These are phyloP conservation scores for Usnea hakonensis DNA, from an alignment of 495 filamentous ascomycete species.

Conservation along the genomic window DNA sequence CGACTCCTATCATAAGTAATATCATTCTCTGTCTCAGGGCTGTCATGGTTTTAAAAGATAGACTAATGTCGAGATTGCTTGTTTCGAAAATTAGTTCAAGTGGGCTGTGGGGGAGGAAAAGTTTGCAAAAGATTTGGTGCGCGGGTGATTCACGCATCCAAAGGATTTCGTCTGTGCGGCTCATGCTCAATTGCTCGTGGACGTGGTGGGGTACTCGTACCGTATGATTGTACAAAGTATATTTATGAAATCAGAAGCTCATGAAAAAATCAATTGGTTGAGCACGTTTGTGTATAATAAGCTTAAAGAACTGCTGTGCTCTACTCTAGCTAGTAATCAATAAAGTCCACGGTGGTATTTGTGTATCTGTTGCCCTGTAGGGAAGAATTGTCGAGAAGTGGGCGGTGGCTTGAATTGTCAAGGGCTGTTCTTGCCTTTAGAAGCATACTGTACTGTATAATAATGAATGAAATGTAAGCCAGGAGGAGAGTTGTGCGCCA, in stretches of 20 bases:
- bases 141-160: slow-evolving; percentile 4
- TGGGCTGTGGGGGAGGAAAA: not conserved
- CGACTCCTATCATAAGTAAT: no score
- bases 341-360: no score
- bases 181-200: no score
- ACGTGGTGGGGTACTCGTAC: slow-evolving; percentile 2
- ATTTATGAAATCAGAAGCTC: no score
- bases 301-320: no score
- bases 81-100: slow-evolving; percentile 6
- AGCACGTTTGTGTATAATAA: no score
- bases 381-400: no score
- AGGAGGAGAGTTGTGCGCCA: slow-evolving; percentile 10
- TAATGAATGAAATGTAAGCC: slow-evolving; percentile 2
- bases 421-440: not conserved
- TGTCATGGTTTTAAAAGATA: not conserved
- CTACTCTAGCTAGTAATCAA: no score
- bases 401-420: not conserved
- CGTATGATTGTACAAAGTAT: no score
- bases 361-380: no score
- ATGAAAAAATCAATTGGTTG: no score
- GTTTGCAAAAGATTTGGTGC: slow-evolving; percentile 1
- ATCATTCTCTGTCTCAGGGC: no score
- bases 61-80: slow-evolving; percentile 7
- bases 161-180: slow-evolving; percentile 12
- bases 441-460: not conserved